Conservation (phyloP, 768 basidiomycete genomes). For the Boletus sp. region DNA sequence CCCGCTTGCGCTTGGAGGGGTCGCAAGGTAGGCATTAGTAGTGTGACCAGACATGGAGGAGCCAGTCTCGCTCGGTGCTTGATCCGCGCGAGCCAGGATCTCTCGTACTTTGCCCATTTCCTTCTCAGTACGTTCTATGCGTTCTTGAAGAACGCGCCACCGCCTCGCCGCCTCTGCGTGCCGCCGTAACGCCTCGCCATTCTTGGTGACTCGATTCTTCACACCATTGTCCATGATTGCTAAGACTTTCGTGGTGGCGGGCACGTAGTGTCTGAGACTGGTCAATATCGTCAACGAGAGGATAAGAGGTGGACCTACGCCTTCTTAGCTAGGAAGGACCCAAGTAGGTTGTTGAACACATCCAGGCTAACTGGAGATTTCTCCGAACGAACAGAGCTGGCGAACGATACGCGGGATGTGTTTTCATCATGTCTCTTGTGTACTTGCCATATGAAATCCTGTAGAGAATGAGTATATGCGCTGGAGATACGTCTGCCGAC, state of each 20-base stretch:
- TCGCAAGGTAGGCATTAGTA: slow-evolving; percentile 60
- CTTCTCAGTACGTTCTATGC: slow-evolving; percentile 73
- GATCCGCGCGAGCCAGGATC: slow-evolving; percentile 47
- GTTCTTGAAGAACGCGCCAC: slow-evolving; percentile 77
- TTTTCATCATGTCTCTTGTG: slow-evolving; percentile 55
- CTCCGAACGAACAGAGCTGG: slow-evolving; percentile 47
- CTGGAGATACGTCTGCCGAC: slow-evolving; percentile 19
- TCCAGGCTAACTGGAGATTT: slow-evolving; percentile 55
- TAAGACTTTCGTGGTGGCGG: slow-evolving; percentile 88
- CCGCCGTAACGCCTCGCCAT: slow-evolving; percentile 88
- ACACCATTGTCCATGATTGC: slow-evolving; percentile 94
- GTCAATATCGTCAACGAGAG: slow-evolving; percentile 10
- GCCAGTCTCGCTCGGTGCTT: slow-evolving; percentile 61
- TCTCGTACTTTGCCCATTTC: slow-evolving; percentile 77
- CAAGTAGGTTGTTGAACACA: slow-evolving; percentile 60
- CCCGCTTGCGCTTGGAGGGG: slow-evolving; percentile 51
- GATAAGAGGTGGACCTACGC: slow-evolving; percentile 48
- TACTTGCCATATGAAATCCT: slow-evolving; percentile 88
- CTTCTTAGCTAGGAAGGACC: slow-evolving; percentile 85
- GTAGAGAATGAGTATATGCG: slow-evolving; percentile 5
- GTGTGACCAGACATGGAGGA: slow-evolving; percentile 64
- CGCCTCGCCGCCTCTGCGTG: slow-evolving; percentile 86
- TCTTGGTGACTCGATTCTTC: slow-evolving; percentile 90
- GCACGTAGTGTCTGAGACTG: slow-evolving; percentile 79
- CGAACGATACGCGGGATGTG: slow-evolving; percentile 39